These are phyloP conservation scores for Monosporascus sp. DNA, from an alignment of 2,329 filamentous ascomycete species.

Conservation along the genomic window DNA sequence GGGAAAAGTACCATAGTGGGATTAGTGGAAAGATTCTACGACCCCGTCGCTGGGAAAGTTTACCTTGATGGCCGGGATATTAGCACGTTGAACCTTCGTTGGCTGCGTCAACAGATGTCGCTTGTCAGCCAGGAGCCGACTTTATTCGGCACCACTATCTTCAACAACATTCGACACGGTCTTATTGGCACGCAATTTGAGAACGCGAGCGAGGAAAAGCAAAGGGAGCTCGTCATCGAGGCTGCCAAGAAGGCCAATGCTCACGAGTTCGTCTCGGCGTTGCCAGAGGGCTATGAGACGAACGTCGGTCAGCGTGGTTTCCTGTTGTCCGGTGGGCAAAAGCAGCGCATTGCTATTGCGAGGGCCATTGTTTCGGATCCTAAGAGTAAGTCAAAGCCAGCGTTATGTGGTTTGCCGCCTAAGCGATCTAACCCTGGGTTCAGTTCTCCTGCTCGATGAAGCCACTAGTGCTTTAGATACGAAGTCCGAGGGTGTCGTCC, in stretches of 20 bases:
- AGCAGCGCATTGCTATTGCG: slow-evolving; percentile 93
- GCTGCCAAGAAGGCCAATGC: slow-evolving; percentile 91
- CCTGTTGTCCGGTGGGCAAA: slow-evolving; percentile 88
- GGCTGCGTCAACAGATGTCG: slow-evolving; percentile 88
- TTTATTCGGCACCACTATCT: slow-evolving; percentile 85
- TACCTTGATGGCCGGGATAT: slow-evolving; percentile 80
- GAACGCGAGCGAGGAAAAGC: slow-evolving; percentile 59
- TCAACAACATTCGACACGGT: slow-evolving; percentile 83
- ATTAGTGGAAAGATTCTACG: slow-evolving; percentile 89
- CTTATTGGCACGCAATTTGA: slow-evolving; percentile 80
- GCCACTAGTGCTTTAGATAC: slow-evolving; percentile 92
- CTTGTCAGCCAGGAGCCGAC: slow-evolving; percentile 91
- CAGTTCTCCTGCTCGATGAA: slow-evolving; percentile 83
- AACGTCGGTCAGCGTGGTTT: slow-evolving; percentile 95
- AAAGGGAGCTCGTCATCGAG: slow-evolving; percentile 65
- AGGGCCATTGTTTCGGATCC: slow-evolving; percentile 86
- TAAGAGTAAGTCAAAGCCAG: slow-evolving; percentile 49
- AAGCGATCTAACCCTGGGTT: slow-evolving; percentile 8
- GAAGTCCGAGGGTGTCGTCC: slow-evolving; percentile 89
- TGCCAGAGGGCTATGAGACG: slow-evolving; percentile 88
- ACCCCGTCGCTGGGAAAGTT: slow-evolving; percentile 75
- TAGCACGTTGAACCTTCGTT: slow-evolving; percentile 74
- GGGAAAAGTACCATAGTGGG: slow-evolving; percentile 95
- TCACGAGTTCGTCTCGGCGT: slow-evolving; percentile 77
- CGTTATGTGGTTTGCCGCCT: not conserved